Evolutionary conservation across 2,329 filamentous ascomycete species (phyloP).

Genomic region (Nemania diffusa): DNA sequence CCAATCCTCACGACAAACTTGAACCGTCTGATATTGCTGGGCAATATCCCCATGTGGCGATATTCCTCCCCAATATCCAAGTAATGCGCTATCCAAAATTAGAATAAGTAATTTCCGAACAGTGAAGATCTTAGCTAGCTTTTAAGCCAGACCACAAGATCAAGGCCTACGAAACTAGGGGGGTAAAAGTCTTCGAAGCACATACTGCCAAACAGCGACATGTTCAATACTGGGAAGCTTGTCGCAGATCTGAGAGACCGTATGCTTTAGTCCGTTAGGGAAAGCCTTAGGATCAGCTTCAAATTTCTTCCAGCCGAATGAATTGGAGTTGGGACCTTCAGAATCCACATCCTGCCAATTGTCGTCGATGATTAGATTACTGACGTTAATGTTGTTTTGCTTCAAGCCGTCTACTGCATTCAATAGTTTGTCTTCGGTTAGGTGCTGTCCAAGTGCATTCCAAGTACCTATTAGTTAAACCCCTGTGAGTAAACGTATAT

Average conservation of each 20-base stretch:
- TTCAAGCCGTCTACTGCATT: constrained; percentile 77
- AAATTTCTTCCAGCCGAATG: constrained; percentile 80
- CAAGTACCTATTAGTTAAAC: constrained; percentile 71
- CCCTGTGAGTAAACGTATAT: constrained; percentile 16
- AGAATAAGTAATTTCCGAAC: constrained; percentile 1
- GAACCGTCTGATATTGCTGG: constrained; percentile 79
- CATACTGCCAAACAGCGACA: constrained; percentile 86
- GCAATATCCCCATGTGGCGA: constrained; percentile 79
- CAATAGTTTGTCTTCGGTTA: constrained; percentile 84
- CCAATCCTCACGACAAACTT: constrained; percentile 62
- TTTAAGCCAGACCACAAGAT: neutral
- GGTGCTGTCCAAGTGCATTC: constrained; percentile 87
- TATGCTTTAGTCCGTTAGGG: constrained; percentile 79
- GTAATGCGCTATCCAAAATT: constrained; percentile 63
- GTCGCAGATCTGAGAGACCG: constrained; percentile 74
- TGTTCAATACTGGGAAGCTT: constrained; percentile 79
- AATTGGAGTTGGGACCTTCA: constrained; percentile 61
- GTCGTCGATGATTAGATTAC: constrained; percentile 93
- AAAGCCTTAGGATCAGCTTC: constrained; percentile 86
- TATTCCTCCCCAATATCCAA: constrained; percentile 92
- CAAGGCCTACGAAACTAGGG: neutral
- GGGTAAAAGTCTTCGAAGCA: neutral
- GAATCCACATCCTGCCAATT: constrained; percentile 87
- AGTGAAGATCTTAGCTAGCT: neutral
- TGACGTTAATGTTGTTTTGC: constrained; percentile 77